Conservation (phyloP, 306 rosid species). For the Potentilla sterilis region DNA sequence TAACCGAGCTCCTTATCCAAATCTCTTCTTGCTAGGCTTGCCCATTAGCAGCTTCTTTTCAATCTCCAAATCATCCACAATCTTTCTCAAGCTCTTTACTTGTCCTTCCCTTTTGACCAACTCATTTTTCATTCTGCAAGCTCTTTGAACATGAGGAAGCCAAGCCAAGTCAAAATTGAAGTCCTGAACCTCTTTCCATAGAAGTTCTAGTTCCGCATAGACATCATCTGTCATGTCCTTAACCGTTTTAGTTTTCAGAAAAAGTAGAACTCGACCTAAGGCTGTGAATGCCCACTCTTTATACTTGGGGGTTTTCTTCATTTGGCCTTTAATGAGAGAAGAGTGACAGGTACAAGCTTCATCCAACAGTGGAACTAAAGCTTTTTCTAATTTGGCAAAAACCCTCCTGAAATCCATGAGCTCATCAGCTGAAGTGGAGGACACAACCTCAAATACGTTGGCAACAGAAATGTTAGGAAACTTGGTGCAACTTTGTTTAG, state of each 20-base stretch:
- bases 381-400: neutral
- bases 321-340: neutral
- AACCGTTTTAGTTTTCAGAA: neutral
- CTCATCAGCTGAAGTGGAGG: neutral
- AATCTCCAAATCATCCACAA: neutral
- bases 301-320: neutral
- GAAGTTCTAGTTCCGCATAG: neutral
- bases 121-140: neutral
- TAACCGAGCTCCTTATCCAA: neutral
- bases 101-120: neutral
- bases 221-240: neutral
- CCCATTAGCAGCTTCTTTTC: neutral
- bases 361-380: neutral
- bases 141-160: conserved; percentile 7
- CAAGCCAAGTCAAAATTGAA: conserved; percentile 9
- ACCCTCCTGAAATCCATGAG: conserved; percentile 9
- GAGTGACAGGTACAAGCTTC: neutral
- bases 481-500: neutral
- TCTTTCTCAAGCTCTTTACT: neutral
- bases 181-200: conserved; percentile 6
- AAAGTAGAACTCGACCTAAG: neutral
- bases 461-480: neutral
- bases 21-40: neutral
- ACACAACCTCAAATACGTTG: neutral
- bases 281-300: conserved; percentile 8